Conservation (phyloP, 495 filamentous ascomycete genomes). For the Trichoderma virens region DNA sequence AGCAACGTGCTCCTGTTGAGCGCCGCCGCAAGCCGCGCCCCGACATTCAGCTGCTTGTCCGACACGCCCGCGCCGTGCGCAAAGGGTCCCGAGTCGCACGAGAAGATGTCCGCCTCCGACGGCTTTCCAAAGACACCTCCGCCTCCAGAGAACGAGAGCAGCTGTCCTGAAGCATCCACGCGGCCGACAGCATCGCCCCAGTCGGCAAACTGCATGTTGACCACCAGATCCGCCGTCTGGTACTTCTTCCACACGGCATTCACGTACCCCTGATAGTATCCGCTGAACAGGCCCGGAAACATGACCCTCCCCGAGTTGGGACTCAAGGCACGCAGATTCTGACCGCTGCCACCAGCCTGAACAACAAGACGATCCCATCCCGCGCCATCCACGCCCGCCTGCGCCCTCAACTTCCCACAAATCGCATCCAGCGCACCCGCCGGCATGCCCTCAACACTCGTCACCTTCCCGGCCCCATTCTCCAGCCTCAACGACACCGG, state of each 20-base stretch:
- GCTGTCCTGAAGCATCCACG: constrained; percentile 31
- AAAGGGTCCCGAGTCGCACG: constrained; percentile 65
- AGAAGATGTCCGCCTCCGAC: constrained; percentile 57
- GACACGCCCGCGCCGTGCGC: constrained; percentile 31
- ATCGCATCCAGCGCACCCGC: constrained; percentile 49
- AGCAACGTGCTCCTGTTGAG: constrained; percentile 62
- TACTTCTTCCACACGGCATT: constrained; percentile 58
- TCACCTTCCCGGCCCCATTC: constrained; percentile 40
- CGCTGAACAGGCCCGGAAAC: constrained; percentile 44
- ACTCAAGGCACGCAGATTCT: constrained; percentile 53
- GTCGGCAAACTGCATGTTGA: constrained; percentile 54
- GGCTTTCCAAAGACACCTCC: constrained; percentile 50
- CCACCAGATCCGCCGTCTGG: constrained; percentile 33
- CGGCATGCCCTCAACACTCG: constrained; percentile 53
- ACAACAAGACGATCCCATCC: constrained; percentile 62
- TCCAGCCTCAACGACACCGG: constrained; percentile 57
- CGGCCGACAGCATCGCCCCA: constrained; percentile 42
- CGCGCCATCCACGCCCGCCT: constrained; percentile 44
- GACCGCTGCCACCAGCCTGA: constrained; percentile 30
- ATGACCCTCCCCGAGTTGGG: constrained; percentile 56
- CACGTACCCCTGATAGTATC: constrained; percentile 59
- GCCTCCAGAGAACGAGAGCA: constrained; percentile 40
- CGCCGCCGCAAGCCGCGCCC: constrained; percentile 58
- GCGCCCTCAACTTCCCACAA: constrained; percentile 42
- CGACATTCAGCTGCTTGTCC: constrained; percentile 41